Evolutionary conservation across 371 early-diverging fungal genomes (phyloP).

Genomic region (Apophysomyces trapeziformis): DNA sequence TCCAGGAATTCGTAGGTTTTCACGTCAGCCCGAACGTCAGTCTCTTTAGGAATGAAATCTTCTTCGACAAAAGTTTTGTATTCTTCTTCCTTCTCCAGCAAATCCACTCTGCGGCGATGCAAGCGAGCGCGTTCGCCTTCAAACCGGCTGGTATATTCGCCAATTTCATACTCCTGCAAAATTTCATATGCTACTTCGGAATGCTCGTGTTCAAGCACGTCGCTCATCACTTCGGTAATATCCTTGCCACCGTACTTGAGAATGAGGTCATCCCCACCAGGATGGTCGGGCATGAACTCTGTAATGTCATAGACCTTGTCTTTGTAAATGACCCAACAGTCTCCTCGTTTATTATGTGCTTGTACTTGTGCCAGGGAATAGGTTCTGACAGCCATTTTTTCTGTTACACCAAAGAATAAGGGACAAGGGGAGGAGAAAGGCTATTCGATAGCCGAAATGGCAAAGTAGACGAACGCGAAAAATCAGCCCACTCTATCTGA

Average conservation of each 20-base stretch:
- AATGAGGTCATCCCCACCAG: conserved; percentile 79
- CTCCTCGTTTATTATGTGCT: conserved; percentile 58
- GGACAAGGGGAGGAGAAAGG: neutral
- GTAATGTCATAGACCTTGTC: conserved; percentile 86
- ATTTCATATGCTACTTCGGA: conserved; percentile 85
- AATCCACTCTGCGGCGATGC: conserved; percentile 34
- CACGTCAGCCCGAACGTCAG: conserved; percentile 47
- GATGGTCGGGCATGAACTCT: conserved; percentile 80
- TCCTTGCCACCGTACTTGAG: conserved; percentile 78
- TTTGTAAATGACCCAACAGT: conserved; percentile 75
- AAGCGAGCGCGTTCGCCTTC: conserved; percentile 17
- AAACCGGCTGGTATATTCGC: neutral
- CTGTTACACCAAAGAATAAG: conserved; percentile 3
- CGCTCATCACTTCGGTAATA: conserved; percentile 72
- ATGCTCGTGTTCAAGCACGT: conserved; percentile 81
- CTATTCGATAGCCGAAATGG: conserved; percentile 5
- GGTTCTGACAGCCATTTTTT: conserved; percentile 14
- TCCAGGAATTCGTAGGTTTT: conserved; percentile 80
- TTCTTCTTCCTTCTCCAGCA: conserved; percentile 45
- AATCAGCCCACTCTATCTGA: neutral
- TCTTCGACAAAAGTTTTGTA: conserved; percentile 33
- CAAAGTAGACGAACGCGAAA: neutral
- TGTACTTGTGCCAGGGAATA: conserved; percentile 60
- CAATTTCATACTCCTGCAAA: conserved; percentile 63
- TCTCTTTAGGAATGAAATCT: conserved; percentile 50